These are phyloP conservation scores for Pseudisothecium myosuroides DNA, from an alignment of 225 moss, liverwort and hornwort species.

Conservation along the genomic window DNA sequence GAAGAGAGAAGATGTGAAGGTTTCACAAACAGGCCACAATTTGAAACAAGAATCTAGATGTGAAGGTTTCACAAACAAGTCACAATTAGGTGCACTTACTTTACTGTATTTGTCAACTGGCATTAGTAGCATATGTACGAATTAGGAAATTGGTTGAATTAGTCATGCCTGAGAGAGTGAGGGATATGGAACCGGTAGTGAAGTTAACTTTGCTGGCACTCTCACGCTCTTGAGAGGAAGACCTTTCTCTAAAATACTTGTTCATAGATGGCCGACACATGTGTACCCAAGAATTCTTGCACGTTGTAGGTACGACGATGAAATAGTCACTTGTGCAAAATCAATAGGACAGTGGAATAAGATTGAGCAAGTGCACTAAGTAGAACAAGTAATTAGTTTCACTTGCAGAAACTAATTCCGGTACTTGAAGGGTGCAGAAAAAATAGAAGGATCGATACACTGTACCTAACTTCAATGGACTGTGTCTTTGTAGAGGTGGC, in stretches of 20 bases:
- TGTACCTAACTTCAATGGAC: neutral
- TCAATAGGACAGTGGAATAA: neutral
- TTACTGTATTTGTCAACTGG: too few relatives aligned
- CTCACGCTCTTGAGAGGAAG: neutral
- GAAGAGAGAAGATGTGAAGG: neutral
- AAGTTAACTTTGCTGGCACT: neutral
- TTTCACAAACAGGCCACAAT: neutral
- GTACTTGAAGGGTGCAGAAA: neutral
- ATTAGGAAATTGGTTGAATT: neutral
- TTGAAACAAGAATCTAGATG: neutral
- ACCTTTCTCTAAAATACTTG: neutral
- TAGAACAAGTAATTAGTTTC: neutral
- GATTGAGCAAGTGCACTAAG: neutral
- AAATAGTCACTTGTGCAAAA: neutral
- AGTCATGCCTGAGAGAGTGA: neutral
- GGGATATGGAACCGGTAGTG: neutral
- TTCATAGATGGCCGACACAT: neutral
- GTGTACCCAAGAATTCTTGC: neutral
- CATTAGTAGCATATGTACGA: neutral
- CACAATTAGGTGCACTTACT: too few relatives aligned
- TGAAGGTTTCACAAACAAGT: fast-evolving
- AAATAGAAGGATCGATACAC: neutral
- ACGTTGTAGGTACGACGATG: neutral
- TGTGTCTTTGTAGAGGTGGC: too few relatives aligned
- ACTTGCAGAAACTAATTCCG: neutral